These are phyloP conservation scores for Lathyrus sativus DNA, from an alignment of 306 rosid genomes.

Conservation along the genomic window DNA sequence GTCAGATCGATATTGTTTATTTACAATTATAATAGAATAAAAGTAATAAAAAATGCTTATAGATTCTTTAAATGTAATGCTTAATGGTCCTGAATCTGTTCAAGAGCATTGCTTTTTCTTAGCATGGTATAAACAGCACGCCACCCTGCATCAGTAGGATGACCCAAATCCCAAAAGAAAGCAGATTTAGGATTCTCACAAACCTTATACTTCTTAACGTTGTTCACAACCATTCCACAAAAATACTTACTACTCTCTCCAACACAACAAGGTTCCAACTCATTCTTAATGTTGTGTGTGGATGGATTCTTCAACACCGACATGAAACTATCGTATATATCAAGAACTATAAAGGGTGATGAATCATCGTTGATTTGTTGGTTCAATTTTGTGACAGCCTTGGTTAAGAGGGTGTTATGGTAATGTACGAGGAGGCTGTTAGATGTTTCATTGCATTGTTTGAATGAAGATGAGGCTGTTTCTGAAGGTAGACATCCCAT, in stretches of 20 bases:
- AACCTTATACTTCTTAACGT: constrained; percentile 57
- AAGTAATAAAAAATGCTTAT: too few relatives aligned
- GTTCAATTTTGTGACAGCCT: constrained; percentile 60
- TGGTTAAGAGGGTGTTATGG: constrained; percentile 67
- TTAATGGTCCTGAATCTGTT: constrained; percentile 31
- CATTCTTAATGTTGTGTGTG: constrained; percentile 46
- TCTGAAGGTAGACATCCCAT: constrained; percentile 72
- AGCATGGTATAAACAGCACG: constrained; percentile 56
- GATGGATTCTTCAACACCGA: constrained; percentile 50
- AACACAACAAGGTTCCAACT: constrained; percentile 71
- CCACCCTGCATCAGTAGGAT: constrained; percentile 90
- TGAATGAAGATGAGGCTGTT: constrained; percentile 50
- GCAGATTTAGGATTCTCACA: constrained; percentile 63
- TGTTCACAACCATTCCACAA: constrained; percentile 64
- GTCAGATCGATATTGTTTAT: too few relatives aligned
- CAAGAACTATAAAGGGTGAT: constrained; percentile 44
- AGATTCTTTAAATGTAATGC: too few relatives aligned
- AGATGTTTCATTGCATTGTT: constrained; percentile 50
- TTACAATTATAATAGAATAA: too few relatives aligned
- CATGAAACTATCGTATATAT: constrained; percentile 70
- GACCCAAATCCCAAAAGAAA: constrained; percentile 86
- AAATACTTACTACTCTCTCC: constrained; percentile 52
- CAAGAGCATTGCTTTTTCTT: constrained; percentile 35
- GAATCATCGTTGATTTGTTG: constrained; percentile 31
- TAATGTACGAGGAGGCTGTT: constrained; percentile 51